A percentile compares a stretch with the other conserved stretches of the same genome.
phyloP scores from a whole-genome alignment of 2,329 filamentous ascomycete species.

The Piedraia hortae region DNA sequence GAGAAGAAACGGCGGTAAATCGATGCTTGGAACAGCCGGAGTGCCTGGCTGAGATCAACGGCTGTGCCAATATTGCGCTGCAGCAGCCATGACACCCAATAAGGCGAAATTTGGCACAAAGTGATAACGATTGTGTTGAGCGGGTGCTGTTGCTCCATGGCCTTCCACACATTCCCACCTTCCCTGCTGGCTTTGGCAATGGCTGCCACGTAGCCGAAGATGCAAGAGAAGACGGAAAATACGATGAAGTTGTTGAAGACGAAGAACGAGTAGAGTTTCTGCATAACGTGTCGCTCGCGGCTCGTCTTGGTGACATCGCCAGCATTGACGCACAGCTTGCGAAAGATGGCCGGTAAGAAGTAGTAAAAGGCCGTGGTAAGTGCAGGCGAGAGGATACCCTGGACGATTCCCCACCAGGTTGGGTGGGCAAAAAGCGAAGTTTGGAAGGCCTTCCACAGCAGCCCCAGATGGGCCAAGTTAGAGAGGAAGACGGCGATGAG shows the following conservation, averaged over 20 bases:
- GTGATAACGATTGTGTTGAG: conserved; percentile 39
- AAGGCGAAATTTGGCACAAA: conserved; percentile 57
- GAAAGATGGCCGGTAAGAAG: conserved; percentile 70
- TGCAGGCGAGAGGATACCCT: conserved; percentile 74
- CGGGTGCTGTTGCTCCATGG: conserved; percentile 36
- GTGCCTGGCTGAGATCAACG: conserved; percentile 75
- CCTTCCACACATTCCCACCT: conserved; percentile 33
- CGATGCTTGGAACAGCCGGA: conserved; percentile 60
- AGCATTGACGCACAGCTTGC: conserved; percentile 52
- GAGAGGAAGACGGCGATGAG: conserved; percentile 84
- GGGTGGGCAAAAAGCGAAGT: conserved; percentile 32
- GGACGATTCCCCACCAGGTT: conserved; percentile 56
- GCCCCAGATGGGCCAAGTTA: conserved; percentile 53
- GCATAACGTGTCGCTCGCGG: conserved; percentile 69
- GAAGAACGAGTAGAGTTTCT: conserved; percentile 84
- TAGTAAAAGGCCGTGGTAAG: conserved; percentile 71
- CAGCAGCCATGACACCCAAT: conserved; percentile 83
- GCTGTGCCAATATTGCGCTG: conserved; percentile 82
- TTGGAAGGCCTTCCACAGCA: conserved; percentile 53
- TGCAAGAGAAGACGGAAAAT: conserved; percentile 69
- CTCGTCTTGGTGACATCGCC: conserved; percentile 83
- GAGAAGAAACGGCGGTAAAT: conserved; percentile 60
- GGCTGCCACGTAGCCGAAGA: conserved; percentile 44
- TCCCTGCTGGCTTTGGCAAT: conserved; percentile 32
- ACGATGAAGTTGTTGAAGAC: conserved; percentile 90